Evolutionary conservation across 2,329 filamentous ascomycete species (phyloP).

Genomic region (Alternaria novae-zelandiae): DNA sequence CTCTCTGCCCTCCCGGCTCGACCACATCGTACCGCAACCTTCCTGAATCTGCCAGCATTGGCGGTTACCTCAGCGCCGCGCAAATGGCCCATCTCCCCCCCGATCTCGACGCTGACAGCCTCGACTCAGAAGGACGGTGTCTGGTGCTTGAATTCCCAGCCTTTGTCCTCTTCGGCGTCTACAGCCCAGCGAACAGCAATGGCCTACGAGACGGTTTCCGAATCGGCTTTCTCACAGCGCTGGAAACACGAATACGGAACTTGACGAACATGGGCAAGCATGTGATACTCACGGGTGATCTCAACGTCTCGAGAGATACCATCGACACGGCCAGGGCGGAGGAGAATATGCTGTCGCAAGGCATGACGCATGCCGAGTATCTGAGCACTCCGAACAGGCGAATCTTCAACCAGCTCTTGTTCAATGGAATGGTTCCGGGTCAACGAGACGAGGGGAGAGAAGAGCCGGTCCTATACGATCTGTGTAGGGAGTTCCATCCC

Average conservation of each 20-base stretch:
- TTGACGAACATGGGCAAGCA: constrained; percentile 79
- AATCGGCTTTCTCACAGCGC: constrained; percentile 75
- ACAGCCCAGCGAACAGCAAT: constrained; percentile 88
- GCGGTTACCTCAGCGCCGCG: constrained; percentile 77
- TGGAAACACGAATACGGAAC: constrained; percentile 87
- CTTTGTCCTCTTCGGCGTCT: constrained; percentile 91
- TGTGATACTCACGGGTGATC: constrained; percentile 83
- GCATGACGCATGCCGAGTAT: constrained; percentile 73
- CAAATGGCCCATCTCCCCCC: constrained; percentile 67
- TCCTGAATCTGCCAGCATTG: constrained; percentile 76
- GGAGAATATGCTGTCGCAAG: constrained; percentile 74
- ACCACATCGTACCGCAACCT: constrained; percentile 75
- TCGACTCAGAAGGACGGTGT: constrained; percentile 92
- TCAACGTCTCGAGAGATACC: constrained; percentile 76
- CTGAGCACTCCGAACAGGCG: constrained; percentile 73
- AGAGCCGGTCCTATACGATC: constrained; percentile 77
- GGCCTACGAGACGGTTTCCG: constrained; percentile 84
- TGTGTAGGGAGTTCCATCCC: constrained; percentile 82
- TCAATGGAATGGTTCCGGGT: constrained; percentile 72
- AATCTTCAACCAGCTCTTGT: constrained; percentile 84
- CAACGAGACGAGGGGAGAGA: constrained; percentile 73
- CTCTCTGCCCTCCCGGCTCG: constrained; percentile 76
- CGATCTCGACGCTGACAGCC: constrained; percentile 67
- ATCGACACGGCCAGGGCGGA: constrained; percentile 78
- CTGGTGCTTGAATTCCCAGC: constrained; percentile 91